Percentiles rank a stretch among this genome's conserved stretches.
phyloP scores from a whole-genome alignment of 305 asterid genomes.

The Galium porrigens region DNA sequence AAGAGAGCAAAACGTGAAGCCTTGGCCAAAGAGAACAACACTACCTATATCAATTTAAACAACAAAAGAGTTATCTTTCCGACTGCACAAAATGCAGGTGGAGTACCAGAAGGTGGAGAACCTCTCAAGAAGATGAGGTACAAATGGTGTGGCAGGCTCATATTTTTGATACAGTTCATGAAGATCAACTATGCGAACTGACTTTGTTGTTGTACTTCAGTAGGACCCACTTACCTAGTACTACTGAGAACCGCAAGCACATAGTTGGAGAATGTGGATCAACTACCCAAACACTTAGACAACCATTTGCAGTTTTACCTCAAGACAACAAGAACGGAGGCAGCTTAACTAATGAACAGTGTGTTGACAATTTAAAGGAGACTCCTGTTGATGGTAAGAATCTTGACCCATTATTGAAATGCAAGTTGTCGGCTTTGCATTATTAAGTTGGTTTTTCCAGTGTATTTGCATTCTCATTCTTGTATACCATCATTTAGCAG shows the following conservation, averaged over 20 bases:
- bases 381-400: conserved; percentile 24
- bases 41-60: conserved; percentile 54
- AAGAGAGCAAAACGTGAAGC: conserved; percentile 85
- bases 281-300: conserved; percentile 42
- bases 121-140: conserved; percentile 71
- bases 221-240: conserved; percentile 33
- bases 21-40: conserved; percentile 65
- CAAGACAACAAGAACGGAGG: conserved; percentile 34
- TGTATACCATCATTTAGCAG: conserved; percentile 29
- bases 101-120: conserved; percentile 34
- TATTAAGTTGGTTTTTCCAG: not conserved
- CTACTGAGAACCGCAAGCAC: conserved; percentile 23
- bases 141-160: conserved; percentile 12
- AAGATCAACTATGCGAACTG: conserved; percentile 8
- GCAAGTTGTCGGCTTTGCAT: conserved; percentile 3
- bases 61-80: conserved; percentile 73
- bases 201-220: conserved; percentile 22
- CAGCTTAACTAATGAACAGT: conserved; percentile 26
- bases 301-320: conserved; percentile 54
- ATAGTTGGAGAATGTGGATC: conserved; percentile 32
- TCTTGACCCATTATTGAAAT: conserved; percentile 7
- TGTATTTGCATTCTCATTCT: not conserved
- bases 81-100: conserved; percentile 27
- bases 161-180: conserved; percentile 2
- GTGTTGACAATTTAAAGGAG: conserved; percentile 23